A percentile compares a stretch with the other conserved stretches of the same genome.
Conservation (phyloP, 2,329 filamentous ascomycete genomes). For the Phialemoniopsis sp. region DNA sequence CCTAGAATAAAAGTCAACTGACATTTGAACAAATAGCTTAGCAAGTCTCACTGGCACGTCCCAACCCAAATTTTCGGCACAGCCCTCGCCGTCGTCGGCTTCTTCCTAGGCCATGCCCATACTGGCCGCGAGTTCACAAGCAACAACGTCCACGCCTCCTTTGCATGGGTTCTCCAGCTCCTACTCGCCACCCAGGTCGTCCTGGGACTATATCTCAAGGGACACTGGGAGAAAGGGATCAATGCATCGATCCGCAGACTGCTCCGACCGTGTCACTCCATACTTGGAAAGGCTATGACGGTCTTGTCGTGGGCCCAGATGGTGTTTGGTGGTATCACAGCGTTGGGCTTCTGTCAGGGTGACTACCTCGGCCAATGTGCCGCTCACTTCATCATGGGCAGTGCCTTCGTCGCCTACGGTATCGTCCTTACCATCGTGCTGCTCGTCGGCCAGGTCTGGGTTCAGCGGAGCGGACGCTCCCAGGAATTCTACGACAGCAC, state of each 20-base stretch:
- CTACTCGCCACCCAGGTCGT: slow-evolving; percentile 71
- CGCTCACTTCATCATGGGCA: slow-evolving; percentile 98
- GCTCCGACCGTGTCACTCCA: slow-evolving; percentile 69
- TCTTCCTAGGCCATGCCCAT: slow-evolving; percentile 88
- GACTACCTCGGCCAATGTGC: slow-evolving; percentile 90
- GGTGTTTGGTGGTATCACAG: slow-evolving; percentile 90
- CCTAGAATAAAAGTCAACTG: too few relatives aligned
- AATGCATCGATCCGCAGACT: slow-evolving; percentile 70
- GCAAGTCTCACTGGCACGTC: slow-evolving; percentile 90
- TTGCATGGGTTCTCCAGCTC: slow-evolving; percentile 77
- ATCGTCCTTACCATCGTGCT: slow-evolving; percentile 82
- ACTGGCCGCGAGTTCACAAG: slow-evolving; percentile 79
- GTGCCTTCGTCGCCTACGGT: slow-evolving; percentile 92
- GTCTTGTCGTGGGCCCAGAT: slow-evolving; percentile 89
- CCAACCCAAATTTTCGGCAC: slow-evolving; percentile 77
- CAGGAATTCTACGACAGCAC: slow-evolving; percentile 96
- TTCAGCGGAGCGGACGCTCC: slow-evolving; percentile 77
- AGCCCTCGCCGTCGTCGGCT: slow-evolving; percentile 73
- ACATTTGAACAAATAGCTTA: slow-evolving; percentile 53
- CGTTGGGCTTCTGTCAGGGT: slow-evolving; percentile 85
- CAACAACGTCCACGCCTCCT: slow-evolving; percentile 73
- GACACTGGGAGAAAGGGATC: slow-evolving; percentile 83
- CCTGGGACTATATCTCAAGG: slow-evolving; percentile 80
- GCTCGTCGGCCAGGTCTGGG: slow-evolving; percentile 83
- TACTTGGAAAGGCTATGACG: slow-evolving; percentile 85